Evolutionary conservation across 169 alveolate genomes (phyloP).

Genomic region (Plasmodium coatneyi): DNA sequence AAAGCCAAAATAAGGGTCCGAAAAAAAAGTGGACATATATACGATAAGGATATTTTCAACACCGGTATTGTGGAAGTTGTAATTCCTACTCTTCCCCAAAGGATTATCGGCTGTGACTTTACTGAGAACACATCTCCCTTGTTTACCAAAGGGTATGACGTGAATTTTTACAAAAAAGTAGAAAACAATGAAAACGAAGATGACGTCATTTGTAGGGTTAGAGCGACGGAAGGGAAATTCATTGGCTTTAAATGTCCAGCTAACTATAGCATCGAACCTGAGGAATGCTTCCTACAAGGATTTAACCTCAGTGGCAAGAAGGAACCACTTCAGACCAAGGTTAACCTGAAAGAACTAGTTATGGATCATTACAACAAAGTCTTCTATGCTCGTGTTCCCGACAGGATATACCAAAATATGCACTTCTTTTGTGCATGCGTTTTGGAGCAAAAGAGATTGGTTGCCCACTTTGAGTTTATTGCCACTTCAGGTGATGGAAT

Average conservation of each 20-base stretch:
- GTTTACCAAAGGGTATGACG: constrained; percentile 9
- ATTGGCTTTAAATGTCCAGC: constrained; percentile 65
- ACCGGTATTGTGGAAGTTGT: constrained; percentile 19
- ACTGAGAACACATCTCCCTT: not conserved
- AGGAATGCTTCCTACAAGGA: constrained; percentile 48
- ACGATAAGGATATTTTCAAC: not conserved
- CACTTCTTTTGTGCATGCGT: constrained; percentile 28
- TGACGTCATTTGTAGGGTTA: constrained; percentile 6
- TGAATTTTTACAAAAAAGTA: not conserved
- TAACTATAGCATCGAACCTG: constrained; percentile 15
- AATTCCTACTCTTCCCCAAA: not conserved
- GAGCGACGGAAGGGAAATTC: not conserved
- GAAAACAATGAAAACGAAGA: not conserved
- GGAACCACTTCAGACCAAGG: not conserved
- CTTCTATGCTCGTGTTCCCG: constrained; percentile 15
- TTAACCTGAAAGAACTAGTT: not conserved
- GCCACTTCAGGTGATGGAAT: not conserved
- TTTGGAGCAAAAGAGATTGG: not conserved
- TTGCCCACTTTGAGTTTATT: not conserved
- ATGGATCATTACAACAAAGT: constrained; percentile 42
- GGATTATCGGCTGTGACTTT: constrained; percentile 51
- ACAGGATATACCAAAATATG: not conserved
- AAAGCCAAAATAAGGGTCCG: not conserved
- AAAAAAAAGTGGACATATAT: not conserved
- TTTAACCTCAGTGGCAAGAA: constrained; percentile 15